Evolutionary conservation across 148 eudicot genomes (phyloP).

Genomic region (Fagopyrum homotropicum): DNA sequence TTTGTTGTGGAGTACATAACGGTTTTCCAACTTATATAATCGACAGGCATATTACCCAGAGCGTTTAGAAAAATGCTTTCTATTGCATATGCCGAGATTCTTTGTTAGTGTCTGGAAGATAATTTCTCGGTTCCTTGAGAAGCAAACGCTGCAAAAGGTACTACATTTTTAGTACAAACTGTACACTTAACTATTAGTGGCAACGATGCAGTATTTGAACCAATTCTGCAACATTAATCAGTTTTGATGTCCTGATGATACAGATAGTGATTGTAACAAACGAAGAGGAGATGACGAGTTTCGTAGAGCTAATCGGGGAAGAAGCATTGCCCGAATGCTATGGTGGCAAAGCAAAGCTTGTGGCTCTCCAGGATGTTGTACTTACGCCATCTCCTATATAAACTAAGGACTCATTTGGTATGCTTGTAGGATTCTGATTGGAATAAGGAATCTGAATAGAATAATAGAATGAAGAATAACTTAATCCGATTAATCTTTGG

Average conservation of each 20-base stretch:
- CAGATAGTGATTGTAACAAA: constrained; percentile 41
- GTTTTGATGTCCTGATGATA: neutral
- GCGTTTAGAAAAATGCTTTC: constrained; percentile 39
- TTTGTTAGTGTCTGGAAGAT: constrained; percentile 49
- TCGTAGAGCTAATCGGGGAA: constrained; percentile 30
- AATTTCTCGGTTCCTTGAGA: constrained; percentile 45
- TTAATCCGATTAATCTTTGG: too few species aligned
- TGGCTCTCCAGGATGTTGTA: constrained; percentile 32
- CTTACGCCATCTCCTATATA: neutral
- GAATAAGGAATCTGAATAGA: too few species aligned
- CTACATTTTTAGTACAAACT: neutral
- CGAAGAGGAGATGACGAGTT: constrained; percentile 34
- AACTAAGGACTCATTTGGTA: too few species aligned
- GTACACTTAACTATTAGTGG: too few species aligned
- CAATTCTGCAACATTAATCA: neutral
- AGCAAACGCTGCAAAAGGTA: constrained; percentile 49
- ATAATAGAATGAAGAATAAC: too few species aligned
- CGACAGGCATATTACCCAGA: constrained; percentile 49
- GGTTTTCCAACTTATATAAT: neutral
- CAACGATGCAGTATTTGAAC: too few species aligned
- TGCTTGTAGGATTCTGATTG: too few species aligned
- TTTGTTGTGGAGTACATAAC: too few species aligned
- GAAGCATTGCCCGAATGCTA: constrained; percentile 43
- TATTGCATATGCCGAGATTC: constrained; percentile 47
- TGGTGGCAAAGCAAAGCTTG: constrained; percentile 45